A percentile compares a stretch with the other conserved stretches of the same genome.
phyloP scores from a whole-genome alignment of 805 yeast genomes.

The Blastobotrys peoriensis region DNA sequence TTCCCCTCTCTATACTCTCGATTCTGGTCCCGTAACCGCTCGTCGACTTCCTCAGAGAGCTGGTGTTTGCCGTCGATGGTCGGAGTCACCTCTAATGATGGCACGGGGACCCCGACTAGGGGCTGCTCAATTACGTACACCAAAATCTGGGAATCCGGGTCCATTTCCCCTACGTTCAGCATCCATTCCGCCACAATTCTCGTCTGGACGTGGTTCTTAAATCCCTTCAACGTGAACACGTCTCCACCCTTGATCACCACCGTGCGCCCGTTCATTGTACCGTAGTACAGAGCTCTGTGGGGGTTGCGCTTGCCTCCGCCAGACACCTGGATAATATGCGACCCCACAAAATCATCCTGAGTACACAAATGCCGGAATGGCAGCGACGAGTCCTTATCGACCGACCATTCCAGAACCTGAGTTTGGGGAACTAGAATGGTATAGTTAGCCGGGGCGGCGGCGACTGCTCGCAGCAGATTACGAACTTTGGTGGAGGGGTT shows the following conservation, averaged over 20 bases:
- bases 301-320: constrained; percentile 18
- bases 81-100: constrained; percentile 15
- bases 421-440: constrained; percentile 62
- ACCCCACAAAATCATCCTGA: constrained; percentile 52
- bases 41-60: neutral
- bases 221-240: constrained; percentile 55
- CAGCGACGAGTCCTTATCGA: constrained; percentile 35
- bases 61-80: constrained; percentile 12
- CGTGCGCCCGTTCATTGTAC: constrained; percentile 37
- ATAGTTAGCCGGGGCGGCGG: constrained; percentile 41
- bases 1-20: neutral
- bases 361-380: constrained; percentile 49
- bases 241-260: constrained; percentile 49
- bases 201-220: constrained; percentile 39
- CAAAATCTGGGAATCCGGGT: constrained; percentile 53
- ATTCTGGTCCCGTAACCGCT: neutral
- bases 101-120: constrained; percentile 39
- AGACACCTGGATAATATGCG: constrained; percentile 50
- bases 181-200: constrained; percentile 42
- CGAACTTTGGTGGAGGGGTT: constrained; percentile 30
- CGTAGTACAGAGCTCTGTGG: constrained; percentile 21
- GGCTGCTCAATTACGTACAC: constrained; percentile 54
- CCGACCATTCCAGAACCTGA: constrained; percentile 36
- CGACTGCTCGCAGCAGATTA: constrained; percentile 25
- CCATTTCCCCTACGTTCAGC: constrained; percentile 51